Conservation (phyloP, 1,284 basidiomycete species). For the Golubevia pallescens region DNA sequence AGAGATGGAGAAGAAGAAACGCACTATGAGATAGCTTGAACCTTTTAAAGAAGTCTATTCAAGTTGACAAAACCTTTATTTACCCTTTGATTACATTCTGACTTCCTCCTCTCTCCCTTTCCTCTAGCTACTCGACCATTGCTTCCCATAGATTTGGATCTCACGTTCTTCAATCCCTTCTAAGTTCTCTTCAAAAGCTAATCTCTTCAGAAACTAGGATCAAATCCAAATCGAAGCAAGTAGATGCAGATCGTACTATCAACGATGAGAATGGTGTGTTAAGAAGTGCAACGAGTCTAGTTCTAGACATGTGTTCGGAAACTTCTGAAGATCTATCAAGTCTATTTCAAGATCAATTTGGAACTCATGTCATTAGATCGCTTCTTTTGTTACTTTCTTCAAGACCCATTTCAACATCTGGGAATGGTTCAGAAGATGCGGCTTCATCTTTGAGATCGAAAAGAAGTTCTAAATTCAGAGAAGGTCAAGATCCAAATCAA, state of each 20-base stretch:
- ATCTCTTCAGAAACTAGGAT: conserved; percentile 22
- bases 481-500: conserved; percentile 12
- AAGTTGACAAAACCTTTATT: no score
- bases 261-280: conserved; percentile 25
- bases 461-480: conserved; percentile 46
- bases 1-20: not conserved
- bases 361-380: conserved; percentile 47
- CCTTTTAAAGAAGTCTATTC: no score
- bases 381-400: conserved; percentile 44
- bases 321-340: conserved; percentile 15
- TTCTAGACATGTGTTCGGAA: conserved; percentile 32
- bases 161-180: conserved; percentile 46
- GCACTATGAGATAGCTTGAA: not conserved
- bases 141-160: conserved; percentile 55
- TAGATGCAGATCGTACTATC: conserved; percentile 1
- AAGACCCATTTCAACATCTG: conserved; percentile 13
- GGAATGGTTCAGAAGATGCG: not conserved
- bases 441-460: conserved; percentile 28
- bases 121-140: conserved; percentile 22
- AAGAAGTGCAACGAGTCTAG: conserved; percentile 29
- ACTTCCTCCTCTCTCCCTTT: not conserved
- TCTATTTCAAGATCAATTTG: conserved; percentile 40
- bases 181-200: conserved; percentile 29
- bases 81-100: not conserved
- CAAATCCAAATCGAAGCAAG: conserved; percentile 11